Evolutionary conservation across 2,329 filamentous ascomycete genomes (phyloP), one percentile per base, ranked within the genome.

Genomic region (Coniella lustricola): DNA sequence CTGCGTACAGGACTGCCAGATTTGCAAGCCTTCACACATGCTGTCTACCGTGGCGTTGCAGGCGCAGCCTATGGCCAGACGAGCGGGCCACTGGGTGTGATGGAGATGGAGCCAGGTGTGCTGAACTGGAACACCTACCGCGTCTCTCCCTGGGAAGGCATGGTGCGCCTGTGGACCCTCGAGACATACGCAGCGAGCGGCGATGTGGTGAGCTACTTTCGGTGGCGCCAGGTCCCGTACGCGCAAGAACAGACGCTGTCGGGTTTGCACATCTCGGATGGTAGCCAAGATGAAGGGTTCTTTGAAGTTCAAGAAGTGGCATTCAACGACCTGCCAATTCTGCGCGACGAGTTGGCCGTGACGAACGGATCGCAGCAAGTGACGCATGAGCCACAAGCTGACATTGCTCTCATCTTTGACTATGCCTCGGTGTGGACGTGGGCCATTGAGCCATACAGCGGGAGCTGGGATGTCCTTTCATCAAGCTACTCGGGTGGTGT

Each of bases 31-130:
- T 25, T 58, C 25, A 44, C 57, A 16, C 55, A 58, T 18, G 55
- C 48, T 3, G 18, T 56, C n/a, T 58, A 58, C 46, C 45, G 54
- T 21, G 51, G 55, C 31, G 38, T 58, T 13, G 48, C 56, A 9
- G 56, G 56, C 5, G 54, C 54, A 3, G 56, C 56, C 4, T 56
- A 58, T 21, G 51, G 50, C 16, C 25, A 49, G 20, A 49, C 39
- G 3, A 34, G 51, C 3, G 56, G 56, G 0, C 54, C 56, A 8
- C 56, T 53, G 5, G 56, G 56, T 1, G 48, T 58, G n/a, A 57
- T 58, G 56, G 56, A 58, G 34, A 56, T 58, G 56, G 46, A 58
- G 37, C 56, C 56, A 3, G 56, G 56, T n/a, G 48, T 58, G 21
- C 55, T 58, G 14, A 58, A 57, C 44, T 57, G 56, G 56, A 51